Base-by-base conservation (phyloP, 768 basidiomycete genomes). In the Tylopilus intermedius region DNA sequence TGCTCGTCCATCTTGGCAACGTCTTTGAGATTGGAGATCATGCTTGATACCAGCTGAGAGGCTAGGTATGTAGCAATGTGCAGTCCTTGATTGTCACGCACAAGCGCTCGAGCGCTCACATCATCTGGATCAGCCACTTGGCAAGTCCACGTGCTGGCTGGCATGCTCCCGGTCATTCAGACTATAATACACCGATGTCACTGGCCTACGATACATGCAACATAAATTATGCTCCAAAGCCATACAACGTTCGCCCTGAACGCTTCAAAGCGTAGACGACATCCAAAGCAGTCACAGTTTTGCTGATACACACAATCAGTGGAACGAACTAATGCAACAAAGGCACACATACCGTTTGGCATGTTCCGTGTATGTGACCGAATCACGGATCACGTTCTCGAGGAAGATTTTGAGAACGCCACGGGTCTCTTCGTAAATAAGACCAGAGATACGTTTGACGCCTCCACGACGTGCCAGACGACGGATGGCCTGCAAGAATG, bases 281-380 rank as follows among this genome's bases (percentile, higher is more conserved):
- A 66, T 91, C 90, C 62, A 93, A 83, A 2, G 90, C 88, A 14
- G 89, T 90, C 51, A 90, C 89, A 7, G 86, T 88, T 72, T 86
- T 87, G 40, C 64, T 67, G 26, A 44, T 37, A 8, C 13, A 42
- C n/a, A 42, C n/a, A 13, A 8, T 66, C 32, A 63, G 46, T 15
- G 14, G 39, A 4, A 14, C 9, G 32, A 18, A 32, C 22, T 1
- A 7, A 26, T 13, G 3, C 18, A 42, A 38, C 14, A 26, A 42
- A 45, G 6, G 1, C 8, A 38, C 6, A 55, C 63, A 18, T 13
- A 67, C 66, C 86, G 80, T 74, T 92, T 92, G 53, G 90, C 90
- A 76, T 92, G 90, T 71, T 93, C 42, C 15, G 38, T 38, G 38
- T 38, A 38, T 18, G n/a, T 38, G 38, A 38, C 38, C n/a, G 38